Evolutionary conservation across 108 stramenopile genomes (phyloP).

Genomic region (Cyclotella sp.): DNA sequence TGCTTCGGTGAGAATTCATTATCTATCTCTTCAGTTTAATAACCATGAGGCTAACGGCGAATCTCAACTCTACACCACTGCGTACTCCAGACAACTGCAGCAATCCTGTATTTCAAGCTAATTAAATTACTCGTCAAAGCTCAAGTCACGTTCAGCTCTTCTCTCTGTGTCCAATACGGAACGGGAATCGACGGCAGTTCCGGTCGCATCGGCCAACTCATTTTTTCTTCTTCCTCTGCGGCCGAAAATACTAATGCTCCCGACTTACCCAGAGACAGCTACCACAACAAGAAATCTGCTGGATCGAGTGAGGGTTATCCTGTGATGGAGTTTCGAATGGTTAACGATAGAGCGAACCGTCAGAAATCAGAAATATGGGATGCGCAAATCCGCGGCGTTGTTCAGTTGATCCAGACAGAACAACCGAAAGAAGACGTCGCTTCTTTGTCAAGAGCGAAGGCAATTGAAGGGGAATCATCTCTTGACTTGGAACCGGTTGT

Average conservation of each 20-base stretch:
- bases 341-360: constrained; percentile 32
- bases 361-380: constrained; percentile 39
- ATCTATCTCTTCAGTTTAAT: background rate
- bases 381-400: constrained; percentile 33
- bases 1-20: constrained; percentile 30
- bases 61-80: too few relatives aligned
- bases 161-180: constrained; percentile 44
- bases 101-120: constrained; percentile 42
- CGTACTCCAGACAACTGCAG: constrained; percentile 21
- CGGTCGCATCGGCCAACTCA: constrained; percentile 29
- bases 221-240: constrained; percentile 26
- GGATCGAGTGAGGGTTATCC: constrained; percentile 25
- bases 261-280: background rate
- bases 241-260: background rate
- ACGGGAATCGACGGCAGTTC: constrained; percentile 34
- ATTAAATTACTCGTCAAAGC: constrained; percentile 31
- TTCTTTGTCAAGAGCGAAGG: background rate
- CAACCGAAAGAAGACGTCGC: background rate
- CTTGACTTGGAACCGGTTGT: constrained; percentile 35
- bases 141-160: constrained; percentile 38
- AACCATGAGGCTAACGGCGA: too few relatives aligned
- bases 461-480: constrained; percentile 25
- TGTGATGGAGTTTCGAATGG: constrained; percentile 40
- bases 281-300: background rate
- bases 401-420: constrained; percentile 29